Conservation (phyloP, 2,329 filamentous ascomycete species). For the Venturia oleaginea region DNA sequence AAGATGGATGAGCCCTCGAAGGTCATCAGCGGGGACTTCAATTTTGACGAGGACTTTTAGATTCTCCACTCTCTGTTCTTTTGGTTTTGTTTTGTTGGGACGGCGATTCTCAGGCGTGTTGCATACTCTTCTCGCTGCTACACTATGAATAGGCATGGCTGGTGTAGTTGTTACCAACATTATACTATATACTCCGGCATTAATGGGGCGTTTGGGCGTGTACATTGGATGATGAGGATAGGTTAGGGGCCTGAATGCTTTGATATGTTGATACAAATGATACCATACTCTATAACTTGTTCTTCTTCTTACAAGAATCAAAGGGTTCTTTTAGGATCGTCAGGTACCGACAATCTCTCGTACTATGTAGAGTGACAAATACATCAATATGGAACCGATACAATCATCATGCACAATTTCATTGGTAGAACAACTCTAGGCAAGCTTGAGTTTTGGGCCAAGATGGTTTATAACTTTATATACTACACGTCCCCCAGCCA, state of each 20-base stretch:
- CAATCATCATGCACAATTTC: too few relatives aligned
- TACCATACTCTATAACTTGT: neutral
- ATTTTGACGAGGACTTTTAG: constrained; percentile 96
- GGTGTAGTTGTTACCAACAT: neutral
- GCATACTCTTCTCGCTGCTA: constrained; percentile 1
- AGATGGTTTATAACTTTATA: too few relatives aligned
- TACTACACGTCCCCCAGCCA: neutral
- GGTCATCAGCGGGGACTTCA: constrained; percentile 63
- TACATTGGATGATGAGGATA: neutral
- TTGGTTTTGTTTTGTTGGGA: neutral
- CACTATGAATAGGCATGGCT: neutral
- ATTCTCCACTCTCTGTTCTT: neutral
- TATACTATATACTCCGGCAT: neutral
- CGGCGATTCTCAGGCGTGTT: neutral
- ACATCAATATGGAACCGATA: too few relatives aligned
- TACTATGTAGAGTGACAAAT: too few relatives aligned
- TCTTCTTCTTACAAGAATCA: neutral
- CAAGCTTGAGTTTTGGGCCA: too few relatives aligned
- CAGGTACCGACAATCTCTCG: neutral
- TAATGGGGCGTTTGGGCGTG: neutral
- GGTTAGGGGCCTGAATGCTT: neutral
- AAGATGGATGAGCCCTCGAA: constrained; percentile 29
- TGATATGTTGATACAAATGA: neutral
- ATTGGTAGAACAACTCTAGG: too few relatives aligned
- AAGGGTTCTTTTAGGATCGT: neutral